Percentiles rank a stretch among this genome's conserved stretches.
phyloP scores from a whole-genome alignment of 208 protist species.

The Trypanosoma caninum region DNA sequence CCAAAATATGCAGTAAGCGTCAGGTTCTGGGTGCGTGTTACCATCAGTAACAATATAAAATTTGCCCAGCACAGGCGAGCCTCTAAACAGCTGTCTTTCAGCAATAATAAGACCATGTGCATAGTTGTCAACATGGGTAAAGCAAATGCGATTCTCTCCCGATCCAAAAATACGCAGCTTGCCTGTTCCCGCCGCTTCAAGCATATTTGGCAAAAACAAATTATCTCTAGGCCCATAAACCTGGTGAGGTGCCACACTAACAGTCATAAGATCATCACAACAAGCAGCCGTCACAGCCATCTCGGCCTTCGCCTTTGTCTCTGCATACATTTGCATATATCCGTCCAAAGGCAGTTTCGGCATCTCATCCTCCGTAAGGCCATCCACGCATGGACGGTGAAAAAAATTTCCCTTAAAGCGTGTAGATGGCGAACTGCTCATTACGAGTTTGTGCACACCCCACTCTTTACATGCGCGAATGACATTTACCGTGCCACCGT shows the following conservation, averaged over 20 bases:
- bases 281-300: constrained; percentile 77
- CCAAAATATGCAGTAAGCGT: constrained; percentile 91
- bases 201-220: constrained; percentile 94
- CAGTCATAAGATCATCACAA: constrained; percentile 82
- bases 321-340: constrained; percentile 94
- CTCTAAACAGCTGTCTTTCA: constrained; percentile 85
- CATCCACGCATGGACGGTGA: constrained; percentile 89
- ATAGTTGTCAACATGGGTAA: constrained; percentile 96
- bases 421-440: constrained; percentile 93
- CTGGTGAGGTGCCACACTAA: constrained; percentile 93
- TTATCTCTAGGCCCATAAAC: constrained; percentile 95
- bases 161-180: constrained; percentile 92
- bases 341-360: constrained; percentile 73
- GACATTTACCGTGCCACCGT: constrained; percentile 92
- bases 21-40: constrained; percentile 85
- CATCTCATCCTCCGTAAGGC: constrained; percentile 89
- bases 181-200: constrained; percentile 91
- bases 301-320: constrained; percentile 92
- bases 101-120: constrained; percentile 93
- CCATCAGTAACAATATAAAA: constrained; percentile 96
- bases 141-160: constrained; percentile 93
- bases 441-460: constrained; percentile 90
- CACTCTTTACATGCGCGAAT: constrained; percentile 89
- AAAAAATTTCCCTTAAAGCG: constrained; percentile 90
- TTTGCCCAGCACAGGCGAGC: constrained; percentile 88